Evolutionary conservation across 2,329 filamentous ascomycete species (phyloP).

Genomic region (Calonectria leucothoes): DNA sequence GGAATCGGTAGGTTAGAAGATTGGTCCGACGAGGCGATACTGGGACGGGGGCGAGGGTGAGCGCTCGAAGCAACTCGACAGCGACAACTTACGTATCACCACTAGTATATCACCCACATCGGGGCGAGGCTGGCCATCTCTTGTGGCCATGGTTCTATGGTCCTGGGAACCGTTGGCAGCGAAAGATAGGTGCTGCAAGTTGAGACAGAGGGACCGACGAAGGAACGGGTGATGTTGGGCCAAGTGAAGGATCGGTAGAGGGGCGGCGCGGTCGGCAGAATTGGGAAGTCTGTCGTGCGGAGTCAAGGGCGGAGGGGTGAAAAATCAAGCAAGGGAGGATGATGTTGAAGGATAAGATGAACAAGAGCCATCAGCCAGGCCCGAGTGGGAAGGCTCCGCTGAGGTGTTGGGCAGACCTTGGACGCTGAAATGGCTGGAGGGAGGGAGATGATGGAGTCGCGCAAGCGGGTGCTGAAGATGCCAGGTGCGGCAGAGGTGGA

Average conservation of each 20-base stretch:
- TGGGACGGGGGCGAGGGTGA: background rate
- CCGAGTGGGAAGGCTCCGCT: conserved; percentile 34
- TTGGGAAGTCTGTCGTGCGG: conserved; percentile 15
- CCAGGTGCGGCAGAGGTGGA: conserved; percentile 26
- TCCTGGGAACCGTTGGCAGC: conserved; percentile 31
- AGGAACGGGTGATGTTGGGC: conserved; percentile 32
- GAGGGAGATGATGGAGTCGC: conserved; percentile 39
- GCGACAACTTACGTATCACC: conserved; percentile 73
- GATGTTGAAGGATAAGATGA: conserved; percentile 25
- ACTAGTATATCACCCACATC: conserved; percentile 75
- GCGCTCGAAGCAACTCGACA: conserved; percentile 35
- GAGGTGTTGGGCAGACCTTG: conserved; percentile 29
- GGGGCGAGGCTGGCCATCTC: conserved; percentile 58
- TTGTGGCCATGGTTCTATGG: conserved; percentile 56
- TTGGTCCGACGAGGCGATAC: conserved; percentile 9
- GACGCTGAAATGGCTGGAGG: conserved; percentile 36
- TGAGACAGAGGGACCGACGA: conserved; percentile 32
- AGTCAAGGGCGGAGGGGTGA: conserved; percentile 19
- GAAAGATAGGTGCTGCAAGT: conserved; percentile 30
- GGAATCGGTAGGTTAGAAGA: conserved; percentile 28
- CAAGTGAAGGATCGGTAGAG: conserved; percentile 36
- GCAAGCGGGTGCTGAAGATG: conserved; percentile 31
- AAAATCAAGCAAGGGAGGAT: conserved; percentile 21
- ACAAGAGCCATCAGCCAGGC: conserved; percentile 38
- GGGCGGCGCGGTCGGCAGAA: conserved; percentile 20